These are phyloP conservation scores for Pyricularia sp. DNA, from an alignment of 2,329 filamentous ascomycete genomes.

Conservation along the genomic window DNA sequence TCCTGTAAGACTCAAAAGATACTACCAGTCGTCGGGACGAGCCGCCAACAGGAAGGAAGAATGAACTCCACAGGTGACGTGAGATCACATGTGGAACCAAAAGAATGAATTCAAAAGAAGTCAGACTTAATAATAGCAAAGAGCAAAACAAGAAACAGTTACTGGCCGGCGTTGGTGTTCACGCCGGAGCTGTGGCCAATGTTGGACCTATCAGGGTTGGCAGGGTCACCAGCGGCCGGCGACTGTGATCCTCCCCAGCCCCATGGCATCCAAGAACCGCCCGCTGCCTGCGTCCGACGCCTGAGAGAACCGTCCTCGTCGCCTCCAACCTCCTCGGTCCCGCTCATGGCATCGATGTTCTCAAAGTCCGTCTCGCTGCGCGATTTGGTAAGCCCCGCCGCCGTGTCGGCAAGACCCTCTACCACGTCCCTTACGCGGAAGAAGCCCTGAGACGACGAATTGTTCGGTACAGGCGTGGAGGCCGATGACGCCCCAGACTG, in stretches of 20 bases:
- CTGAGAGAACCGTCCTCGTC: slow-evolving; percentile 16
- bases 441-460: neutral
- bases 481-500: slow-evolving; percentile 1
- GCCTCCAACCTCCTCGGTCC: slow-evolving; percentile 32
- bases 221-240: neutral
- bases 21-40: neutral
- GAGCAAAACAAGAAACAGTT: slow-evolving; percentile 3
- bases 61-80: neutral
- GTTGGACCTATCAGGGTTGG: slow-evolving; percentile 1
- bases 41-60: neutral
- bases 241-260: slow-evolving; percentile 21
- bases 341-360: slow-evolving; percentile 62
- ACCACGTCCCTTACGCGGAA: neutral
- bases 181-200: slow-evolving; percentile 24
- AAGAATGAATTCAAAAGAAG: neutral
- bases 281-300: slow-evolving; percentile 12
- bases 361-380: slow-evolving; percentile 83
- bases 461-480: neutral
- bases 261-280: slow-evolving; percentile 37
- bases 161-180: slow-evolving; percentile 14
- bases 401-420: slow-evolving; percentile 9
- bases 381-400: slow-evolving; percentile 56
- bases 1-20: neutral
- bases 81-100: neutral
- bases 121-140: neutral